Percentiles rank a stretch among this genome's conserved stretches.
phyloP scores from a whole-genome alignment of 1,284 basidiomycete species.

The Sparassis latifolia region DNA sequence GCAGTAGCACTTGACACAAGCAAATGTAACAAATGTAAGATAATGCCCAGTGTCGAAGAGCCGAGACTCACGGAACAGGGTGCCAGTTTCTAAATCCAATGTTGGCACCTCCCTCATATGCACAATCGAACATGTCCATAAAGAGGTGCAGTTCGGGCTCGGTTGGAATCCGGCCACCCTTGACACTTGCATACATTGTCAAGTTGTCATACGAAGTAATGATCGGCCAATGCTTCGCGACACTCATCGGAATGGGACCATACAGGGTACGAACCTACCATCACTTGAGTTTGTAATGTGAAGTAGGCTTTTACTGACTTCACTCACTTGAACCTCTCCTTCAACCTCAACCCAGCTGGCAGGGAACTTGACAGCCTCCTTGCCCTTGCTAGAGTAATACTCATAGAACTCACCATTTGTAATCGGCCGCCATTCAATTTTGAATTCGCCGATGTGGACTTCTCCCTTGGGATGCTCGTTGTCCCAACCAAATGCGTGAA shows the following conservation, averaged over 20 bases:
- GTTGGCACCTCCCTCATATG: constrained; percentile 73
- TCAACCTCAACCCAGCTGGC: constrained; percentile 61
- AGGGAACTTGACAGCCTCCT: constrained; percentile 42
- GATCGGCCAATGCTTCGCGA: constrained; percentile 84
- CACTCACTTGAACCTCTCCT: constrained; percentile 42
- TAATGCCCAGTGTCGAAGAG: no score
- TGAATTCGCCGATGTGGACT: constrained; percentile 56
- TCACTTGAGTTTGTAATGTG: no score
- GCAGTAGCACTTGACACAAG: constrained; percentile 42
- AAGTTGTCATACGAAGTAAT: constrained; percentile 78
- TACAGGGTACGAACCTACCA: constrained; percentile 77
- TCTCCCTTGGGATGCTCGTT: constrained; percentile 76
- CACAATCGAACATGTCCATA: constrained; percentile 61
- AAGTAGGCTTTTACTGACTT: not conserved
- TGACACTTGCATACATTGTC: constrained; percentile 72
- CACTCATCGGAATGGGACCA: constrained; percentile 73
- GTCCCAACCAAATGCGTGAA: constrained; percentile 93
- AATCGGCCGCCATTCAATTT: constrained; percentile 79
- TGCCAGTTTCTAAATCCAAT: constrained; percentile 92
- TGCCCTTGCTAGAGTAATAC: constrained; percentile 42
- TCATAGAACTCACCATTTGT: constrained; percentile 76
- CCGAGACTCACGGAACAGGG: constrained; percentile 68
- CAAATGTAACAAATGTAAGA: no score
- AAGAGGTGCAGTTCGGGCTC: constrained; percentile 84
- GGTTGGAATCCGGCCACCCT: constrained; percentile 88